These are phyloP conservation scores for Neurospora sp. DNA, from an alignment of 2,329 filamentous ascomycete species.

Conservation along the genomic window DNA sequence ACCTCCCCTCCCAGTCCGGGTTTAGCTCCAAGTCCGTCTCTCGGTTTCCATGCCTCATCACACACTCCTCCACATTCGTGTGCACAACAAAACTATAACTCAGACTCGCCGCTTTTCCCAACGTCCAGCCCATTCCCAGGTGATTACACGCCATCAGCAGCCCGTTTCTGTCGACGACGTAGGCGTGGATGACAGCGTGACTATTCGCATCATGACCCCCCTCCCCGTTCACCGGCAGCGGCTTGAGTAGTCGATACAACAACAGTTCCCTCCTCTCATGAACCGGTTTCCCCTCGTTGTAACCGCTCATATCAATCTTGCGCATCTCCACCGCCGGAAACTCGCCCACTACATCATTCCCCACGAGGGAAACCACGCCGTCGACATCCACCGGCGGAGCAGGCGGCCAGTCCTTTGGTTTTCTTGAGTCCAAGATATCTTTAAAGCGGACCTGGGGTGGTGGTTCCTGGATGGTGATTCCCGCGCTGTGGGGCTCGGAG, in stretches of 20 bases:
- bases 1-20: not conserved
- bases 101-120: conserved; percentile 34
- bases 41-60: conserved; percentile 26
- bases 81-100: conserved; percentile 44
- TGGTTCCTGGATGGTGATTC: conserved; percentile 28
- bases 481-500: conserved; percentile 23
- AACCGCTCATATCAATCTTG: conserved; percentile 41
- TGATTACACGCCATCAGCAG: conserved; percentile 41
- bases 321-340: conserved; percentile 44
- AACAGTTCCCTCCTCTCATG: conserved; percentile 38
- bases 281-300: conserved; percentile 31
- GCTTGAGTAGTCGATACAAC: conserved; percentile 37
- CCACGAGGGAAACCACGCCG: conserved; percentile 25
- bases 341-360: conserved; percentile 27
- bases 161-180: conserved; percentile 43
- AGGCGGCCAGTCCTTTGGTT: conserved; percentile 32
- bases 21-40: conserved; percentile 1
- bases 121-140: conserved; percentile 32
- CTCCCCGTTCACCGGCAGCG: conserved; percentile 22
- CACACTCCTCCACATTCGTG: conserved; percentile 35
- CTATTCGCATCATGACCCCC: not conserved
- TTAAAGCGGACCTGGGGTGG: conserved; percentile 34
- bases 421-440: conserved; percentile 27
- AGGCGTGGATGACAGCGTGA: conserved; percentile 40
- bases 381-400: conserved; percentile 38